A percentile compares a stretch with the other conserved stretches of the same genome.
These are phyloP conservation scores for Microcyclospora pomicola DNA, from an alignment of 2,329 filamentous ascomycete genomes.

Conservation along the genomic window DNA sequence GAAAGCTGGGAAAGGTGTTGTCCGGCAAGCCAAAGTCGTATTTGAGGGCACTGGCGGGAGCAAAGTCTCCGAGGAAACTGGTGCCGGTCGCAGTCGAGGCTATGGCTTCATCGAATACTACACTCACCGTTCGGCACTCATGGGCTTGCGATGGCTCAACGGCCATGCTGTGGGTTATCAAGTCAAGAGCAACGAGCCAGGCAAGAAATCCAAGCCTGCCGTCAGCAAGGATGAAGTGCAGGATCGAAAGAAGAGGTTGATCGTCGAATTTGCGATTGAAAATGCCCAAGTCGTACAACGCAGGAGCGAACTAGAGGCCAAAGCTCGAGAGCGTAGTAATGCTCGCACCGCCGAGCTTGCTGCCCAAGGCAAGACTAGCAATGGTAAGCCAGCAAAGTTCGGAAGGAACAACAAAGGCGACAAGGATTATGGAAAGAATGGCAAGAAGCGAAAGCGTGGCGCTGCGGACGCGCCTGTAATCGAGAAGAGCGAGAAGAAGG, in stretches of 20 bases:
- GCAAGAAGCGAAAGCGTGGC: conserved; percentile 28
- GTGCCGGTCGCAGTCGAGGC: conserved; percentile 71
- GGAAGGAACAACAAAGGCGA: neutral
- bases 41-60: conserved; percentile 77
- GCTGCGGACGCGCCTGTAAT: conserved; percentile 7
- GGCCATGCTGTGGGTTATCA: conserved; percentile 49
- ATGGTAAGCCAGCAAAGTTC: neutral
- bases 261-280: conserved; percentile 96
- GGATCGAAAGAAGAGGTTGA: conserved; percentile 75
- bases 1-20: conserved; percentile 69
- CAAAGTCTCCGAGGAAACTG: conserved; percentile 65
- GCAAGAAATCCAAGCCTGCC: conserved; percentile 9
- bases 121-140: conserved; percentile 83
- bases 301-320: conserved; percentile 50
- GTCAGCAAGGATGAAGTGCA: conserved; percentile 31
- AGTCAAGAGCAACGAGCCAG: conserved; percentile 29
- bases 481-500: conserved; percentile 25
- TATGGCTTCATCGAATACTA: conserved; percentile 98
- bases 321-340: conserved; percentile 34
- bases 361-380: conserved; percentile 5
- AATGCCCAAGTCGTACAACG: conserved; percentile 90
- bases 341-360: conserved; percentile 4
- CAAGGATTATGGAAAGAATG: conserved; percentile 8
- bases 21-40: conserved; percentile 86
- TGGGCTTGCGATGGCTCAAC: conserved; percentile 90